Evolutionary conservation across 2,329 filamentous ascomycete genomes (phyloP).

Genomic region (Aspergillus ibericus): DNA sequence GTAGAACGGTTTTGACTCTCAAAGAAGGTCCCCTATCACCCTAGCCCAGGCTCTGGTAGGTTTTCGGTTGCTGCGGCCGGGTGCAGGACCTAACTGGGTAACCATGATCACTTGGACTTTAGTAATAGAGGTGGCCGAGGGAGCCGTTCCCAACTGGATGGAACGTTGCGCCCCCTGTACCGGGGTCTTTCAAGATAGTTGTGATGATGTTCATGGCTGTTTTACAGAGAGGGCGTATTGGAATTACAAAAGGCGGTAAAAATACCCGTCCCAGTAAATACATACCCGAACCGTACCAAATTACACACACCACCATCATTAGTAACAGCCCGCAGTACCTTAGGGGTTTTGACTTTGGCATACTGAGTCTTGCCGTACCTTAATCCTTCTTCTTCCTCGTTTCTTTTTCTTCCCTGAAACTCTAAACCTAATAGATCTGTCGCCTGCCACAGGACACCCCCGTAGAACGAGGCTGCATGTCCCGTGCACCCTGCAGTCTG

Average conservation of each 20-base stretch:
- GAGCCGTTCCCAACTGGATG: constrained; percentile 26
- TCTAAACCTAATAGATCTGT: neutral
- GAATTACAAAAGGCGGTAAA: neutral
- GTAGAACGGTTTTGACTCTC: too few species aligned
- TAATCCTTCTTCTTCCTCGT: constrained; percentile 1
- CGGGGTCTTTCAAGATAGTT: constrained; percentile 9
- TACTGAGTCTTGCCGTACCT: constrained; percentile 6
- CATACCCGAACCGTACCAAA: neutral
- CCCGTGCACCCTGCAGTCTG: neutral
- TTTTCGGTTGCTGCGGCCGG: neutral
- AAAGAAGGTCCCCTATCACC: neutral
- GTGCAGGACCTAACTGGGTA: neutral
- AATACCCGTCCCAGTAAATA: neutral
- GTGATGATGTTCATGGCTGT: neutral
- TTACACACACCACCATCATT: neutral
- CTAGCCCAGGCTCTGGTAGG: neutral
- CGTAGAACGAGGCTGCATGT: neutral
- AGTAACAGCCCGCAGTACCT: neutral
- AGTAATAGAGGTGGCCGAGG: neutral
- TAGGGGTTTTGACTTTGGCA: neutral
- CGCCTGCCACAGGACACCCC: neutral
- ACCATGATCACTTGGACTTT: neutral
- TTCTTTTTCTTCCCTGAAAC: neutral
- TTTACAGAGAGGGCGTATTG: neutral
- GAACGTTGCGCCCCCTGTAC: constrained; percentile 28